Conservation (phyloP, 2,329 filamentous ascomycete genomes). For the Fusarium redolens region DNA sequence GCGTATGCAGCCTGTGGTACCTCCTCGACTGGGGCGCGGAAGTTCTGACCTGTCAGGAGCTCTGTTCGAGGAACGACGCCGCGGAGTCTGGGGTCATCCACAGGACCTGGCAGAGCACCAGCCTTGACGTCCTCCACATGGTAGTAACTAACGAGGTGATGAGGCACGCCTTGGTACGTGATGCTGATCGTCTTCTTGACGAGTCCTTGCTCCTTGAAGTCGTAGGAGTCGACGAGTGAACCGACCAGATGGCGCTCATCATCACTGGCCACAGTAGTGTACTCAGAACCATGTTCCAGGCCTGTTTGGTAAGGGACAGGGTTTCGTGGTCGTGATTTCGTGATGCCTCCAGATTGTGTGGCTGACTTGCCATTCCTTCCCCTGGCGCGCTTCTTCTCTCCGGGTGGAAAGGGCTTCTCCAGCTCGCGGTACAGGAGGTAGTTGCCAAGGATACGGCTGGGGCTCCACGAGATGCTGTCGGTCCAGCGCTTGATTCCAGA, state of each 20-base stretch:
- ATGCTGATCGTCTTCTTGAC: constrained; percentile 96
- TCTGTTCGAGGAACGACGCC: constrained; percentile 66
- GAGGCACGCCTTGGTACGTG: constrained; percentile 76
- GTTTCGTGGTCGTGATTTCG: constrained; percentile 48
- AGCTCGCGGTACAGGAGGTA: constrained; percentile 89
- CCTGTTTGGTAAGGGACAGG: constrained; percentile 14
- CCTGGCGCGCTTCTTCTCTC: constrained; percentile 86
- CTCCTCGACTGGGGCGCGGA: constrained; percentile 70
- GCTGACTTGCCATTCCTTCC: constrained; percentile 68
- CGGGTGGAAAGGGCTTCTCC: constrained; percentile 79
- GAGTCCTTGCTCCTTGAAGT: constrained; percentile 83
- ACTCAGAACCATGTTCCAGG: constrained; percentile 18
- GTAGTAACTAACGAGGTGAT: constrained; percentile 93
- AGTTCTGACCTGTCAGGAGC: constrained; percentile 72
- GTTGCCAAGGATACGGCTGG: constrained; percentile 85
- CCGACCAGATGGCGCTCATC: constrained; percentile 69
- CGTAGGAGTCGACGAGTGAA: constrained; percentile 88
- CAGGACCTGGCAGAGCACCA: constrained; percentile 68
- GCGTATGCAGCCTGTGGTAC: not conserved
- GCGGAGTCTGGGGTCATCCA: constrained; percentile 54
- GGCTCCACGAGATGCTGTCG: constrained; percentile 91
- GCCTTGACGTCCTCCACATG: constrained; percentile 80
- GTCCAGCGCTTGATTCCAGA: constrained; percentile 96
- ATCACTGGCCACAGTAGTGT: constrained; percentile 41
- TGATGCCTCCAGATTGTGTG: constrained; percentile 46